Conservation (phyloP, 345 rosid species). For the Arabidopsis arenosa region DNA sequence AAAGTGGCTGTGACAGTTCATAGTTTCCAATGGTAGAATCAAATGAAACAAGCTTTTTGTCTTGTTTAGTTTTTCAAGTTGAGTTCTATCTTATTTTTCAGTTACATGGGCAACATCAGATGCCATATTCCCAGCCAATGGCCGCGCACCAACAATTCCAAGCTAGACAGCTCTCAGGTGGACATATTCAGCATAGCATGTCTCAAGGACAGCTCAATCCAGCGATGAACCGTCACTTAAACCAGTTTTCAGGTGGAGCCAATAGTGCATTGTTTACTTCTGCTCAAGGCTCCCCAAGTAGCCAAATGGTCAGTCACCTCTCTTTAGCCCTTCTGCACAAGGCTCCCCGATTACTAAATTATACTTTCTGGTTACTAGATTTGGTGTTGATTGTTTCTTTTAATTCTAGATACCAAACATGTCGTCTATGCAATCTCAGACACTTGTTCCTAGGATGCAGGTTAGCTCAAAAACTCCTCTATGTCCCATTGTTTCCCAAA, state of each 20-base stretch:
- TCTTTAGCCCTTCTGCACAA: conserved; percentile 3
- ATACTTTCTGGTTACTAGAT: neutral
- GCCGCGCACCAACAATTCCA: conserved; percentile 83
- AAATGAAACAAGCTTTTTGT: conserved; percentile 12
- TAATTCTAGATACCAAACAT: conserved; percentile 77
- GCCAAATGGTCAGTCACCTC: conserved; percentile 72
- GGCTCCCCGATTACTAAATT: too few species aligned
- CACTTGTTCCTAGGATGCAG: conserved; percentile 77
- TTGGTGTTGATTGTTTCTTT: neutral
- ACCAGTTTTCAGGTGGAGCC: conserved; percentile 79
- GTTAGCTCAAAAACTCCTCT: conserved; percentile 46
- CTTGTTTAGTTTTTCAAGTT: neutral
- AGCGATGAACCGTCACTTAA: conserved; percentile 78
- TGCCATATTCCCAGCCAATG: conserved; percentile 87
- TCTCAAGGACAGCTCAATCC: conserved; percentile 90
- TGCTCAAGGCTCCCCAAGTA: conserved; percentile 81
- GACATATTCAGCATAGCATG: conserved; percentile 78
- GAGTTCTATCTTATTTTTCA: conserved; percentile 22
- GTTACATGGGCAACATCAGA: conserved; percentile 89
- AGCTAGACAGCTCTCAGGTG: conserved; percentile 78
- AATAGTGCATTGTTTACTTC: conserved; percentile 82
- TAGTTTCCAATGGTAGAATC: neutral
- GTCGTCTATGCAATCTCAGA: conserved; percentile 76
- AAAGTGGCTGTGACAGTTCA: conserved; percentile 3
- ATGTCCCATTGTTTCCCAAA: neutral